Conservation (phyloP, 345 rosid species). For the Euphorbia lathyris region DNA sequence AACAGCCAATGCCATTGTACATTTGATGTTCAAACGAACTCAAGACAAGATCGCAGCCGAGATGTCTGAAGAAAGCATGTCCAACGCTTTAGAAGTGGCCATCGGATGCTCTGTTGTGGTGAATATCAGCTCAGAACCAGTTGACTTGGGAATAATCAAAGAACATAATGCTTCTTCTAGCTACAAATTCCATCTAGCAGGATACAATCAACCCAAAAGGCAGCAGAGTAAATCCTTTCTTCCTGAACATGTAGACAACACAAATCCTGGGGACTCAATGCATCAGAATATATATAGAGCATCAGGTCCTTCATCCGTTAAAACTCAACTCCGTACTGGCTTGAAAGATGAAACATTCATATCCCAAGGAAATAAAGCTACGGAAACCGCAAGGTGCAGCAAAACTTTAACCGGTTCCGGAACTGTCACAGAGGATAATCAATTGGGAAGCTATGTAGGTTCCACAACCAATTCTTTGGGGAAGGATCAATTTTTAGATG, state of each 20-base stretch:
- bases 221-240: conserved; percentile 13
- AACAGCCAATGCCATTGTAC: conserved; percentile 29
- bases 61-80: conserved; percentile 33
- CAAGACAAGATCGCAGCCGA: conserved; percentile 33
- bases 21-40: conserved; percentile 29
- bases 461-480: conserved; percentile 2
- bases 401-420: conserved; percentile 9
- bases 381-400: conserved; percentile 5
- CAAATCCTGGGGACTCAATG: conserved; percentile 4
- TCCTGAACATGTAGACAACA: conserved; percentile 5
- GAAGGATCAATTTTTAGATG: neutral
- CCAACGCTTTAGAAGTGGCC: conserved; percentile 24
- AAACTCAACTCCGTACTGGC: neutral
- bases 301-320: conserved; percentile 1
- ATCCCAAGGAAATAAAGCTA: conserved; percentile 4
- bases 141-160: conserved; percentile 10
- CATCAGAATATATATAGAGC: neutral
- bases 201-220: conserved; percentile 14
- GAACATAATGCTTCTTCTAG: conserved; percentile 7
- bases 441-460: neutral
- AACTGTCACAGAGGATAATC: conserved; percentile 15
- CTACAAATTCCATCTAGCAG: conserved; percentile 11
- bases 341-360: conserved; percentile 3
- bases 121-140: conserved; percentile 32
- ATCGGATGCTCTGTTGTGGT: conserved; percentile 28